Percentiles rank a stretch among this genome's conserved stretches.
These are phyloP conservation scores for Monosporascus sp. DNA, from an alignment of 2,329 filamentous ascomycete species.

Conservation along the genomic window DNA sequence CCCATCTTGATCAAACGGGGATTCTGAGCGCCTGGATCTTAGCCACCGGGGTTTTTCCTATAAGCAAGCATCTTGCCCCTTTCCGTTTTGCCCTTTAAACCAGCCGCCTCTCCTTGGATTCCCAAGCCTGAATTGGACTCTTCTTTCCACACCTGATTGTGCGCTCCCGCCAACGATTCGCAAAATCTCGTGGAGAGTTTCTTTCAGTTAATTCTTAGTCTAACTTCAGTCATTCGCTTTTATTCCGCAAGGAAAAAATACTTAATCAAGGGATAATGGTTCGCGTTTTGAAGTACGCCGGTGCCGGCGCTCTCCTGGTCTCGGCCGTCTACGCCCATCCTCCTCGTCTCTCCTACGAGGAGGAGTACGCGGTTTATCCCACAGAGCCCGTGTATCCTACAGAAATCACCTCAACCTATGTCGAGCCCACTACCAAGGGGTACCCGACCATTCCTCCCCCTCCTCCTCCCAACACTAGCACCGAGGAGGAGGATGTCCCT, in stretches of 20 bases:
- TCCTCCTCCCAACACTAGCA: not conserved
- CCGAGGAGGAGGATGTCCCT: not conserved
- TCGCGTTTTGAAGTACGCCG: slow-evolving; percentile 25
- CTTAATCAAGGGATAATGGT: slow-evolving; percentile 21
- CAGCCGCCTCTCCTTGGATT: slow-evolving; percentile 2
- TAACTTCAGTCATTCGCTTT: slow-evolving; percentile 28
- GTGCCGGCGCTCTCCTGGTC: slow-evolving; percentile 24
- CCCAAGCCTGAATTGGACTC: not conserved
- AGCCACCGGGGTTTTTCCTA: not conserved
- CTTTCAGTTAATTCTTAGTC: slow-evolving; percentile 6
- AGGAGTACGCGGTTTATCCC: slow-evolving; percentile 3
- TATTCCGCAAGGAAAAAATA: slow-evolving; percentile 5
- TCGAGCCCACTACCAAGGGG: not conserved
- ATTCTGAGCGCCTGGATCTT: no score
- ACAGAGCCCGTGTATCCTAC: not conserved
- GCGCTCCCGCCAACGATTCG: slow-evolving; percentile 5
- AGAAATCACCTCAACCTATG: not conserved
- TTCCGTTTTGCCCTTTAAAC: slow-evolving; percentile 5
- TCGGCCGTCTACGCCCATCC: slow-evolving; percentile 19
- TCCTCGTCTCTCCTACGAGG: slow-evolving; percentile 2
- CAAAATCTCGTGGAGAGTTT: slow-evolving; percentile 3
- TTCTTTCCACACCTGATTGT: slow-evolving; percentile 9
- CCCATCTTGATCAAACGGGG: not conserved
- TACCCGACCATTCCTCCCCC: not conserved
- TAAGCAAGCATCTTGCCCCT: not conserved